Percentiles rank a stretch among this genome's conserved stretches.
phyloP scores from a whole-genome alignment of 768 basidiomycete species.

The Baorangia bicolor region DNA sequence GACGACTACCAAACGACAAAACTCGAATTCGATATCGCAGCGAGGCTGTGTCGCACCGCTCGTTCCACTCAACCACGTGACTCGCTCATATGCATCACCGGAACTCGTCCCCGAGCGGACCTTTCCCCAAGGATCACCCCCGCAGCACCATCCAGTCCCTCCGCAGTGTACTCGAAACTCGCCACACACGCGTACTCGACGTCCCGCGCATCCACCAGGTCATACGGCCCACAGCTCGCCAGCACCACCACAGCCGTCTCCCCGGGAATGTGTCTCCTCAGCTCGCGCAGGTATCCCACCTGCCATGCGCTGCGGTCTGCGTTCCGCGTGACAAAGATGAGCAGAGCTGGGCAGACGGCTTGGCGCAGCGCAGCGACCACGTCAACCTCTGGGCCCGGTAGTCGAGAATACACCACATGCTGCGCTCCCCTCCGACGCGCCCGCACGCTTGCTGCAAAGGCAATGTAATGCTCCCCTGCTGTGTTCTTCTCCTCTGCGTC shows the following conservation, averaged over 20 bases:
- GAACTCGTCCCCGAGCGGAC: slow-evolving; percentile 7
- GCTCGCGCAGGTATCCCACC: slow-evolving; percentile 38
- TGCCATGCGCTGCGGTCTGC: slow-evolving; percentile 57
- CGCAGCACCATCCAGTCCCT: slow-evolving; percentile 47
- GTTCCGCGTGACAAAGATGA: slow-evolving; percentile 58
- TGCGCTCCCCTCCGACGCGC: slow-evolving; percentile 30
- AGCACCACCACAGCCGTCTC: slow-evolving; percentile 45
- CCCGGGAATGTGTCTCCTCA: slow-evolving; percentile 14
- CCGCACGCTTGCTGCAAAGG: slow-evolving; percentile 44
- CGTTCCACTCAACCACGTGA: slow-evolving; percentile 16
- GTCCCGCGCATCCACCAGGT: slow-evolving; percentile 37
- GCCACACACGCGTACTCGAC: slow-evolving; percentile 41
- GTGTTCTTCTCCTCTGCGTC: slow-evolving; percentile 57
- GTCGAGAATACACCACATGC: slow-evolving; percentile 49
- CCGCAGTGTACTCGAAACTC: slow-evolving; percentile 58
- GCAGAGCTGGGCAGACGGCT: neutral
- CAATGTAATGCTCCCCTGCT: slow-evolving; percentile 53
- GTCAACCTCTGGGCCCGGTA: neutral
- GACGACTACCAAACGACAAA: neutral
- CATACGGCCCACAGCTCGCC: slow-evolving; percentile 68
- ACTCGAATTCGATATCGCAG: slow-evolving; percentile 10
- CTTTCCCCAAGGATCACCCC: slow-evolving; percentile 43
- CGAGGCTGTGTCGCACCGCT: slow-evolving; percentile 24
- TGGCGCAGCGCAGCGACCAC: slow-evolving; percentile 3
- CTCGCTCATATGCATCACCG: slow-evolving; percentile 8